Conservation (phyloP, 768 basidiomycete species). For the Suillus spraguei region DNA sequence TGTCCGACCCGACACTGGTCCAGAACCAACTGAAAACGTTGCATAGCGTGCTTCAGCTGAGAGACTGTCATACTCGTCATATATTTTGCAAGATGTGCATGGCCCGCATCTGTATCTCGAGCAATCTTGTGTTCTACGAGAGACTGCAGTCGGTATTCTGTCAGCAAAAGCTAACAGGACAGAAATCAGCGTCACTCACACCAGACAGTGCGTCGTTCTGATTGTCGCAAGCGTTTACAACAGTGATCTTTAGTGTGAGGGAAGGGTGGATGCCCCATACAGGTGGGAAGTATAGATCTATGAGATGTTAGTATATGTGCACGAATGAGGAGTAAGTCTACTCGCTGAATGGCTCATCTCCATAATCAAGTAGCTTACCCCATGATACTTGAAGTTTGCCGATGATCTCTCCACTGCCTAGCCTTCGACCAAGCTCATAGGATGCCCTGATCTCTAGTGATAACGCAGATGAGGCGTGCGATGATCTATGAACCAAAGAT, state of each 20-base stretch:
- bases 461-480: no score
- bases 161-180: not conserved
- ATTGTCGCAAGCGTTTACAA: not conserved
- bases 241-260: not conserved
- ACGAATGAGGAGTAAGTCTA: not conserved
- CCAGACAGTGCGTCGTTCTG: not conserved
- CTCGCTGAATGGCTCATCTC: not conserved
- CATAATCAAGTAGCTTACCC: not conserved
- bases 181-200: not conserved
- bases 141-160: not conserved
- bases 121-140: not conserved
- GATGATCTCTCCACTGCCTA: no score
- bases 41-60: not conserved
- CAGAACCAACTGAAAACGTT: not conserved
- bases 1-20: not conserved
- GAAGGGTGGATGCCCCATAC: not conserved
- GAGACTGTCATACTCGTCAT: not conserved
- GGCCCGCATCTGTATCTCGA: not conserved
- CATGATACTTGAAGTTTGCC: not conserved
- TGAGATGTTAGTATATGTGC: not conserved
- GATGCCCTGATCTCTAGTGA: no score
- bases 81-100: not conserved
- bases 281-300: not conserved
- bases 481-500: no score
- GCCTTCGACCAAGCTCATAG: no score